These are phyloP conservation scores for Vigna mungo DNA, from an alignment of 306 rosid genomes.

Conservation along the genomic window DNA sequence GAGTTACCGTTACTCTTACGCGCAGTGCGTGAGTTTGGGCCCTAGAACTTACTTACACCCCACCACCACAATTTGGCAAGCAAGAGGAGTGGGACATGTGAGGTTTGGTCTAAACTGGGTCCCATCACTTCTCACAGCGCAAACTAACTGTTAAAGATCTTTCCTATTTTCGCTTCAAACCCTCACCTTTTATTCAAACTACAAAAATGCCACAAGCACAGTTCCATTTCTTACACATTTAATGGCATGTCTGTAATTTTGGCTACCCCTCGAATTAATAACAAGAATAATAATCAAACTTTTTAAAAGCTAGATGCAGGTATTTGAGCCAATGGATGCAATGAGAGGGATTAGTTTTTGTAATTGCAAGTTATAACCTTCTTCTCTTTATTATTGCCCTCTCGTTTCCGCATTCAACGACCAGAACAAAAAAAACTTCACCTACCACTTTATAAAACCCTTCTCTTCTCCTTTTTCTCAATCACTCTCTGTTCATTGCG, in stretches of 20 bases:
- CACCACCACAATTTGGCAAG: conserved; percentile 37
- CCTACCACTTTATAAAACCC: conserved; percentile 60
- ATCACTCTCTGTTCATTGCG: neutral
- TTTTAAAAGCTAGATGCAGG: conserved; percentile 43
- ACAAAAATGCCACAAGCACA: conserved; percentile 44
- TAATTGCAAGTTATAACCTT: conserved; percentile 41
- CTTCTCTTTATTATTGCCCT: conserved; percentile 45
- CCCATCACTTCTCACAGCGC: conserved; percentile 48
- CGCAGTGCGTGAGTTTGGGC: conserved; percentile 60
- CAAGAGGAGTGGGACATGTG: conserved; percentile 58
- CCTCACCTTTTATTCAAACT: neutral
- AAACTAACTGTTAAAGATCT: conserved; percentile 38
- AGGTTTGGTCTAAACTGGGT: conserved; percentile 57
- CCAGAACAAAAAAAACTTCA: conserved; percentile 31
- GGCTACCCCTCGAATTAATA: neutral
- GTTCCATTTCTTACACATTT: neutral
- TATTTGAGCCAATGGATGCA: conserved; percentile 74
- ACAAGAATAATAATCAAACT: too few species aligned
- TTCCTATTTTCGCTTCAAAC: neutral
- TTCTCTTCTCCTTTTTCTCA: neutral
- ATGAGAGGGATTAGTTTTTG: conserved; percentile 47
- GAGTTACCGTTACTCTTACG: conserved; percentile 66
- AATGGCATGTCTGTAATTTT: conserved; percentile 27
- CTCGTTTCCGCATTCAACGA: conserved; percentile 37
- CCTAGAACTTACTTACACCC: conserved; percentile 19